A percentile compares a stretch with the other conserved stretches of the same genome.
phyloP scores from a whole-genome alignment of 2,329 filamentous ascomycete genomes.

The Diplodia seriata region DNA sequence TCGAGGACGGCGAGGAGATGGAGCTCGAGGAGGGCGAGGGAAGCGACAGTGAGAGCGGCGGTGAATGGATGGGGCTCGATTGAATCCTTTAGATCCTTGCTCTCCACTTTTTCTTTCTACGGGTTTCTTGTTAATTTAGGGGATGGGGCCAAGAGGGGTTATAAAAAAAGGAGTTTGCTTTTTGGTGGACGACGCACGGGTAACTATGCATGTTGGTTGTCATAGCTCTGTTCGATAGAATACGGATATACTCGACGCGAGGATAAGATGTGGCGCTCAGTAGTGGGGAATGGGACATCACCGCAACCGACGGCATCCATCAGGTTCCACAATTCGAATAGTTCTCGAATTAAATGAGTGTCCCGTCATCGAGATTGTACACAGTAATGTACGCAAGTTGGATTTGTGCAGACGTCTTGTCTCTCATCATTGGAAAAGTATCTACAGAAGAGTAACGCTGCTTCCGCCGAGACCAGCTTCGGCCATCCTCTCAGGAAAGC shows the following conservation, averaged over 20 bases:
- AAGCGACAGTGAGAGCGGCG: slow-evolving; percentile 9
- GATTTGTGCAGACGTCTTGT: neutral
- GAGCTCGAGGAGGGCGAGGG: slow-evolving; percentile 19
- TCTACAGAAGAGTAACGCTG: slow-evolving; percentile 10
- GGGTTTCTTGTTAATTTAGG: slow-evolving; percentile 20
- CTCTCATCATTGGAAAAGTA: neutral
- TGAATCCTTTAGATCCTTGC: slow-evolving; percentile 9
- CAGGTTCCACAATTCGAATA: neutral
- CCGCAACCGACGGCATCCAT: neutral
- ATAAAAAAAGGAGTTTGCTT: slow-evolving; percentile 18
- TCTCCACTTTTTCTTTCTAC: neutral
- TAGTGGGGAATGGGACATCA: neutral
- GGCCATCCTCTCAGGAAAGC: neutral
- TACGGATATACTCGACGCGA: slow-evolving; percentile 6
- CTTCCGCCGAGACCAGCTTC: neutral
- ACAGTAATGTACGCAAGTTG: neutral
- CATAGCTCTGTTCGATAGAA: neutral
- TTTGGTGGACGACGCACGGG: slow-evolving; percentile 9
- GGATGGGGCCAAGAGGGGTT: neutral
- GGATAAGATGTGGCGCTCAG: neutral
- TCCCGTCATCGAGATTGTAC: neutral
- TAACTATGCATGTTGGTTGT: slow-evolving; percentile 13
- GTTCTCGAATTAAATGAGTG: neutral
- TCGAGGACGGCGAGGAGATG: slow-evolving; percentile 23
- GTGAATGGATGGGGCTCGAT: slow-evolving; percentile 30